Conservation (phyloP, 192 early-diverging fungal species). For the Funneliformis geosporum region DNA sequence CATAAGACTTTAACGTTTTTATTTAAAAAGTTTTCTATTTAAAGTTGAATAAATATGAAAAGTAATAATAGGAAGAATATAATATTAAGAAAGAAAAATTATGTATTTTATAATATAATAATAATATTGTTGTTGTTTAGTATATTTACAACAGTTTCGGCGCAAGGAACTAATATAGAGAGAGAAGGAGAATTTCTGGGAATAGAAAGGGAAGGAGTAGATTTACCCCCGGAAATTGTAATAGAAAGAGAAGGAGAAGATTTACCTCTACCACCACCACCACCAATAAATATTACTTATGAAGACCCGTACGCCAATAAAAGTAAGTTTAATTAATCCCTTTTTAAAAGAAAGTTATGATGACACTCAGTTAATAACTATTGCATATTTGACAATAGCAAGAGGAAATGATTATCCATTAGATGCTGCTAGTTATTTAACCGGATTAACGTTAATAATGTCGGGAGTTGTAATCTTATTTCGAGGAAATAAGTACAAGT, state of each 20-base stretch:
- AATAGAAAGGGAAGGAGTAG: background rate
- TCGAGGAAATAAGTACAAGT: constrained; percentile 27
- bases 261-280: background rate
- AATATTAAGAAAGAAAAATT: background rate
- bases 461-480: constrained; percentile 10
- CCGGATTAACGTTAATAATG: constrained; percentile 19
- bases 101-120: background rate
- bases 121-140: background rate
- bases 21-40: background rate
- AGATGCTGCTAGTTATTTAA: constrained; percentile 25
- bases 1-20: too few species aligned
- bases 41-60: background rate
- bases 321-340: background rate
- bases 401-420: constrained; percentile 32
- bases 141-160: background rate
- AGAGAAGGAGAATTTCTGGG: background rate
- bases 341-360: background rate
- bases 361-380: background rate
- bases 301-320: background rate
- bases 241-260: background rate
- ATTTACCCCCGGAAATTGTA: background rate
- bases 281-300: background rate
- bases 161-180: background rate
- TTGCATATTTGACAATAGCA: background rate
- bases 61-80: background rate